phyloP scores from a whole-genome alignment of 257 asterid species.

The Dorcoceras hygrometricum region DNA sequence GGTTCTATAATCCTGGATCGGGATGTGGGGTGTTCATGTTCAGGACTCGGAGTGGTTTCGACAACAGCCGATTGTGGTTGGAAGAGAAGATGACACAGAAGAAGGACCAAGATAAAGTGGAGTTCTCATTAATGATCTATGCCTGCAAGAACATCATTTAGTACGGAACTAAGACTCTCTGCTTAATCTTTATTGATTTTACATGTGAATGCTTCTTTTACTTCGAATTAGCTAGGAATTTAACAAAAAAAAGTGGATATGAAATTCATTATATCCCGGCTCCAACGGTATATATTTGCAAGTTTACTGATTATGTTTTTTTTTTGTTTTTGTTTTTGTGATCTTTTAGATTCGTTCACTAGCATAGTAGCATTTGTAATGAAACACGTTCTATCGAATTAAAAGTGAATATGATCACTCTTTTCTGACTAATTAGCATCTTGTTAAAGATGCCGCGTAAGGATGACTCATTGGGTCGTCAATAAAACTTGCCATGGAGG shows the following conservation, averaged over 20 bases:
- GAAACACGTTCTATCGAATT: too few relatives aligned
- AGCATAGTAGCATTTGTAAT: too few relatives aligned
- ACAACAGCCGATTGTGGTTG: conserved; percentile 59
- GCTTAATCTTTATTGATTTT: conserved; percentile 3
- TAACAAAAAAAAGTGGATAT: too few relatives aligned
- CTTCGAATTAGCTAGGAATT: neutral
- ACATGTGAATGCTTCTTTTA: neutral
- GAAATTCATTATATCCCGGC: neutral
- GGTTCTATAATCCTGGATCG: conserved; percentile 46
- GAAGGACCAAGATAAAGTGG: conserved; percentile 40
- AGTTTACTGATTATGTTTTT: neutral
- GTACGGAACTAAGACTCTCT: neutral
- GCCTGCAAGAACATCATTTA: conserved; percentile 40
- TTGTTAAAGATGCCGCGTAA: too few relatives aligned
- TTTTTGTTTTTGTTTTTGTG: too few relatives aligned
- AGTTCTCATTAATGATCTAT: conserved; percentile 56
- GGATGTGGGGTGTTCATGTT: conserved; percentile 60
- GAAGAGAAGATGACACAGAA: conserved; percentile 40
- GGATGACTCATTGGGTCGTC: neutral
- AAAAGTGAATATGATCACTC: too few relatives aligned
- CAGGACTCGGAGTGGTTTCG: conserved; percentile 57
- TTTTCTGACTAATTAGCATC: too few relatives aligned
- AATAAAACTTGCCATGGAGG: conserved; percentile 8
- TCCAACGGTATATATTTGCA: neutral
- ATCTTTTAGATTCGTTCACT: too few relatives aligned